These are phyloP conservation scores for Hemisphaericaspora subhashii DNA, from an alignment of 1,139 yeast species.

Conservation along the genomic window DNA sequence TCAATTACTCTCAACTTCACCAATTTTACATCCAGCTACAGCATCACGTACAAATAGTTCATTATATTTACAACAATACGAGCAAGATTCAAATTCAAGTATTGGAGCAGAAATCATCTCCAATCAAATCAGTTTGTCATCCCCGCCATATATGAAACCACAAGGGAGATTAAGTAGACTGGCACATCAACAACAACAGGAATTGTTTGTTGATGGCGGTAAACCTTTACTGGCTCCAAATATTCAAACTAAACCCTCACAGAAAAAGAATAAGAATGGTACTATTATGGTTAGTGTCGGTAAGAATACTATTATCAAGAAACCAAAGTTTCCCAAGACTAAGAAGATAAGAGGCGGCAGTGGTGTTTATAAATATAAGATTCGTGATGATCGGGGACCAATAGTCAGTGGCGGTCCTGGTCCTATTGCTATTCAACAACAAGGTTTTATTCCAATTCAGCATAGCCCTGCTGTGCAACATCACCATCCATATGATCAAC, in stretches of 20 bases:
- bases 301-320: conserved; percentile 14
- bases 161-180: conserved; percentile 1
- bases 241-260: not conserved
- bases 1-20: conserved; percentile 1
- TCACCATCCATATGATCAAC: not conserved
- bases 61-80: conserved; percentile 1
- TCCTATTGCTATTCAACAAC: not conserved
- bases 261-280: not conserved
- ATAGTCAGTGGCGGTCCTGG: not conserved
- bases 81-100: conserved; percentile 1
- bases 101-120: conserved; percentile 5
- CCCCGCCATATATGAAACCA: conserved; percentile 5
- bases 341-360: conserved; percentile 10
- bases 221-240: conserved; percentile 7
- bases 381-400: conserved; percentile 3
- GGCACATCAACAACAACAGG: conserved; percentile 4
- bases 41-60: not conserved
- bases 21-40: conserved; percentile 1
- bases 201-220: not conserved
- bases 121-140: conserved; percentile 3
- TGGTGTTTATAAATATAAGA: conserved; percentile 8
- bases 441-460: conserved; percentile 3
- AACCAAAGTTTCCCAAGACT: conserved; percentile 14
- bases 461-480: not conserved
- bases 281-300: conserved; percentile 14